These are phyloP conservation scores for Entomortierella chlamydospora DNA, from an alignment of 192 early-diverging fungal species.

Conservation along the genomic window DNA sequence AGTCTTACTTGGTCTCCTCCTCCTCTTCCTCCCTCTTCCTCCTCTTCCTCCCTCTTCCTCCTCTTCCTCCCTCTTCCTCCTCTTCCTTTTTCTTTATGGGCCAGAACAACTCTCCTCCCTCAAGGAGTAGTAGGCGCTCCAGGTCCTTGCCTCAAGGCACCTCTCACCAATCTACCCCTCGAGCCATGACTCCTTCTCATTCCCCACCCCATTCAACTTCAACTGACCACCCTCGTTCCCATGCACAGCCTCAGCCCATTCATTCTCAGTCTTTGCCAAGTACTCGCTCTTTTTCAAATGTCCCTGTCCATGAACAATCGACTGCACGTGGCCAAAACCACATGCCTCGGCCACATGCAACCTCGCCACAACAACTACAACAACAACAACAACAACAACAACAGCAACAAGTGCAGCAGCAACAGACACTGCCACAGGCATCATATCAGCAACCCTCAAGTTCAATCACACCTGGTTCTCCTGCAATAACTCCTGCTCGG, in stretches of 20 bases:
- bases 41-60: no score
- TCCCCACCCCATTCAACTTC: not conserved
- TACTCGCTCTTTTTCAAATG: not conserved
- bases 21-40: not conserved
- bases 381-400: not conserved
- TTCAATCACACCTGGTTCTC: not conserved
- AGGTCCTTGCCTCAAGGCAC: constrained; percentile 8
- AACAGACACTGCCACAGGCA: not conserved
- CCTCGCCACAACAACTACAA: not conserved
- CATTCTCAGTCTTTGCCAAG: not conserved
- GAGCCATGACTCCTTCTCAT: not conserved
- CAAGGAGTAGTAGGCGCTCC: not conserved
- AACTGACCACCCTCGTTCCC: not conserved
- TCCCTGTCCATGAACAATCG: not conserved
- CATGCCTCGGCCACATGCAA: not conserved
- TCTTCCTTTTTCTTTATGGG: not conserved
- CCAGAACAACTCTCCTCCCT: not conserved
- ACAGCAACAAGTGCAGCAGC: constrained; percentile 1
- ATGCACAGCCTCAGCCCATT: not conserved
- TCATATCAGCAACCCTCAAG: not conserved
- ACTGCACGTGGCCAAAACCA: not conserved
- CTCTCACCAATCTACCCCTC: not conserved
- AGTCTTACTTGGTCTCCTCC: not conserved
- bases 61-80: not conserved
- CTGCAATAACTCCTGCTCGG: constrained; percentile 10